Conservation (phyloP, 345 rosid species). For the Lepidium sativum region DNA sequence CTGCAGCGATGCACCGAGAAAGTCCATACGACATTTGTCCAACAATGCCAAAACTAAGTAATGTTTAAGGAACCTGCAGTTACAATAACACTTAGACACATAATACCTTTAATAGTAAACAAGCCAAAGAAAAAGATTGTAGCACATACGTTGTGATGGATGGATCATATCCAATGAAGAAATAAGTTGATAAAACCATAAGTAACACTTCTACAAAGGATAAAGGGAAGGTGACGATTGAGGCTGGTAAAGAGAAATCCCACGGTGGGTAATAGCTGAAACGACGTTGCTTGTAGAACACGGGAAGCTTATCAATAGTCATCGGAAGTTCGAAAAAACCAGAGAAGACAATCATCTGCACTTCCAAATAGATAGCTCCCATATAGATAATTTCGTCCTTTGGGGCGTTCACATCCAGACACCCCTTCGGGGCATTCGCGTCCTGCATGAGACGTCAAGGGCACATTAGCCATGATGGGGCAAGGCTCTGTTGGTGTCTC, state of each 20-base stretch:
- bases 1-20: conserved; percentile 39
- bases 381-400: conserved; percentile 33
- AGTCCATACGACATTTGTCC: conserved; percentile 38
- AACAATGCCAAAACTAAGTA: conserved; percentile 27
- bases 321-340: conserved; percentile 53
- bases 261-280: conserved; percentile 55
- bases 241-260: conserved; percentile 54
- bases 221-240: conserved; percentile 47
- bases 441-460: no score
- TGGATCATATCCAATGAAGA: conserved; percentile 48
- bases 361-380: conserved; percentile 49
- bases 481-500: no score
- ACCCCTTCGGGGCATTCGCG: no score
- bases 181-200: conserved; percentile 46
- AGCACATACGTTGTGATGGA: conserved; percentile 30
- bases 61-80: conserved; percentile 35
- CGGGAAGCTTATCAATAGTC: conserved; percentile 68
- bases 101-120: background rate
- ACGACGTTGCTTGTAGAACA: conserved; percentile 68
- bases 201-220: conserved; percentile 44
- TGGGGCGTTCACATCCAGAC: no score
- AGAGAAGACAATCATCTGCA: conserved; percentile 40
- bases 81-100: background rate
- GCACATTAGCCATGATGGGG: no score
- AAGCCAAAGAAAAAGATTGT: background rate